phyloP scores from a whole-genome alignment of 1,284 basidiomycete genomes.

The Moesziomyces parantarcticus region DNA sequence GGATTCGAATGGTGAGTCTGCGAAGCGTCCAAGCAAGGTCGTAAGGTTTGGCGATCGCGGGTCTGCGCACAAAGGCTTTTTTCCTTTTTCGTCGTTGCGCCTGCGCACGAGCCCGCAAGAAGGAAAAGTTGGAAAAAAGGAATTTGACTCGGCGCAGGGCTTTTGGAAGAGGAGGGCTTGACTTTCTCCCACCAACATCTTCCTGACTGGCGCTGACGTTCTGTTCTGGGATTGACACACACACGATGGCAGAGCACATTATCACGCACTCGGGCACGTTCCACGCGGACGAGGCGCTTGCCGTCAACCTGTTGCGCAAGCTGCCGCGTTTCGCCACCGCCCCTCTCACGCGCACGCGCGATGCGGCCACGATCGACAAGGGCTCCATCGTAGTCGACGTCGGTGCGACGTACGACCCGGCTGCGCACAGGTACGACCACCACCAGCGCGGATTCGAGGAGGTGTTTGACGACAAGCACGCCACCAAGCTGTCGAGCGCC shows the following conservation, averaged over 20 bases:
- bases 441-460: conserved; percentile 94
- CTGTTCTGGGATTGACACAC: no score
- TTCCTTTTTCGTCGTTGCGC: no score
- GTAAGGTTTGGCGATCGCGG: no score
- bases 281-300: conserved; percentile 95
- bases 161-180: neutral
- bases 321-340: conserved; percentile 78
- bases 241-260: conserved; percentile 52
- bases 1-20: no score
- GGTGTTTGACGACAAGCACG: conserved; percentile 81
- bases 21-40: no score
- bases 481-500: conserved; percentile 90
- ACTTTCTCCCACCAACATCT: conserved; percentile 7
- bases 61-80: no score
- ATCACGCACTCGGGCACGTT: conserved; percentile 92
- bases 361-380: conserved; percentile 80
- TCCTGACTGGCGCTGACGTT: neutral
- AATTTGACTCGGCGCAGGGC: neutral
- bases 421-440: conserved; percentile 86
- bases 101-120: no score
- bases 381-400: conserved; percentile 99
- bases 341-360: conserved; percentile 73
- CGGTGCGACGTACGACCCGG: conserved; percentile 88
- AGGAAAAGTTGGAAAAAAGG: no score
- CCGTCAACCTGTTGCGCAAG: conserved; percentile 87